These are phyloP conservation scores for Lagerstroemia speciosa DNA, from an alignment of 345 rosid species.

Conservation along the genomic window DNA sequence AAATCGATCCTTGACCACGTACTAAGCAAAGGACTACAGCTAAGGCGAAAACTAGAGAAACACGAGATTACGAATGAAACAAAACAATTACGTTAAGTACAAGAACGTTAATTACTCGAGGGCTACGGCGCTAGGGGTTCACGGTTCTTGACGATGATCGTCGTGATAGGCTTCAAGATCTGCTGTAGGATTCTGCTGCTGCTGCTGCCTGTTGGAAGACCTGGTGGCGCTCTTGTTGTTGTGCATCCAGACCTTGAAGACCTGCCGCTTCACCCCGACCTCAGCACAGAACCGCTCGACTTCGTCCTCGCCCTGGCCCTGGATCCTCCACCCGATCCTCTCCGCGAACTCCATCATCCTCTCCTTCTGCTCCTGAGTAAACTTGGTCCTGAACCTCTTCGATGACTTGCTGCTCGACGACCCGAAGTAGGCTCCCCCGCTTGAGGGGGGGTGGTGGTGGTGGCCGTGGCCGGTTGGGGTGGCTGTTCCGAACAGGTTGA, in stretches of 20 bases:
- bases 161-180: background rate
- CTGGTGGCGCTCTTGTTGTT: slow-evolving; percentile 52
- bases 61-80: background rate
- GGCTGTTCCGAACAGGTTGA: slow-evolving; percentile 28
- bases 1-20: background rate
- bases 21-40: background rate
- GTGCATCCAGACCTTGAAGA: slow-evolving; percentile 61
- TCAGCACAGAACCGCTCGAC: slow-evolving; percentile 35
- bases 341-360: slow-evolving; percentile 49
- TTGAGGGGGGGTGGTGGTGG: slow-evolving; percentile 8
- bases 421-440: slow-evolving; percentile 4
- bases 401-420: slow-evolving; percentile 12
- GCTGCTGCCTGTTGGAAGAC: slow-evolving; percentile 2
- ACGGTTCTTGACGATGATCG: background rate
- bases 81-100: background rate
- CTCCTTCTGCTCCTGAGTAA: slow-evolving; percentile 41
- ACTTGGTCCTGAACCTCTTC: slow-evolving; percentile 46
- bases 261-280: slow-evolving; percentile 36
- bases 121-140: background rate
- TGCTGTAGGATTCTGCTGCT: background rate
- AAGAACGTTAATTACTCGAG: background rate
- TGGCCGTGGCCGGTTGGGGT: slow-evolving; percentile 11
- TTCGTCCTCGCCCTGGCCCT: slow-evolving; percentile 31
- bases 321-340: slow-evolving; percentile 41
- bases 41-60: background rate